A percentile compares a stretch with the other conserved stretches of the same genome.
Evolutionary conservation across 495 filamentous ascomycete genomes (phyloP).

Genomic region (Daldinia decipiens): DNA sequence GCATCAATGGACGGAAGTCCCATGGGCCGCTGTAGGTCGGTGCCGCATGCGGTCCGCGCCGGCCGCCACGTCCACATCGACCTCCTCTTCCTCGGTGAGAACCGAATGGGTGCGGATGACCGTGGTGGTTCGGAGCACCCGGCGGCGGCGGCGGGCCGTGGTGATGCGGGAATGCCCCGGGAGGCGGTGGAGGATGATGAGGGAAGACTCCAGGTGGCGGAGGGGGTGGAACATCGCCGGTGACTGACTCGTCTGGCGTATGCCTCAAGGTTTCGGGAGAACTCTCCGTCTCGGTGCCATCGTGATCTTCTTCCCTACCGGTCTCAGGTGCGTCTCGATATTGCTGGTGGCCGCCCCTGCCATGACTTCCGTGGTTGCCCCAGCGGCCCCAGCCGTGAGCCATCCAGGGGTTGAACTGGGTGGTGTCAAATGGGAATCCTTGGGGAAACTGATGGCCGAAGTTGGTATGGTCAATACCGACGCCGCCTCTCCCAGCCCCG

Average conservation of each 20-base stretch:
- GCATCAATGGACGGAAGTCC: constrained; percentile 56
- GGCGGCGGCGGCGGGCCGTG: constrained; percentile 27
- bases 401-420: constrained; percentile 41
- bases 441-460: constrained; percentile 22
- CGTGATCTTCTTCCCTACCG: constrained; percentile 18
- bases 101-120: constrained; percentile 34
- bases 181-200: constrained; percentile 24
- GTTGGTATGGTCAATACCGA: constrained; percentile 49
- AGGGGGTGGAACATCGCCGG: constrained; percentile 21
- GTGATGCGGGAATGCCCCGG: constrained; percentile 19
- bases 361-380: constrained; percentile 27
- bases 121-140: constrained; percentile 25
- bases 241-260: constrained; percentile 34
- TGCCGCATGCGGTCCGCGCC: constrained; percentile 27
- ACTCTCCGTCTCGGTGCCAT: constrained; percentile 30
- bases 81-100: constrained; percentile 43
- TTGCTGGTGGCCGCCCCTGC: constrained; percentile 27
- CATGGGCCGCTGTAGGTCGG: constrained; percentile 43
- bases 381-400: constrained; percentile 30
- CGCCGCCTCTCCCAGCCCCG: constrained; percentile 34
- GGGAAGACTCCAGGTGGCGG: constrained; percentile 29
- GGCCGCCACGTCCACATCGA: constrained; percentile 31
- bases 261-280: constrained; percentile 39
- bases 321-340: constrained; percentile 20
- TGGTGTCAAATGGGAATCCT: constrained; percentile 42